Base-by-base conservation (phyloP, 2,329 filamentous ascomycete species). In the Epichloe hybrida region DNA sequence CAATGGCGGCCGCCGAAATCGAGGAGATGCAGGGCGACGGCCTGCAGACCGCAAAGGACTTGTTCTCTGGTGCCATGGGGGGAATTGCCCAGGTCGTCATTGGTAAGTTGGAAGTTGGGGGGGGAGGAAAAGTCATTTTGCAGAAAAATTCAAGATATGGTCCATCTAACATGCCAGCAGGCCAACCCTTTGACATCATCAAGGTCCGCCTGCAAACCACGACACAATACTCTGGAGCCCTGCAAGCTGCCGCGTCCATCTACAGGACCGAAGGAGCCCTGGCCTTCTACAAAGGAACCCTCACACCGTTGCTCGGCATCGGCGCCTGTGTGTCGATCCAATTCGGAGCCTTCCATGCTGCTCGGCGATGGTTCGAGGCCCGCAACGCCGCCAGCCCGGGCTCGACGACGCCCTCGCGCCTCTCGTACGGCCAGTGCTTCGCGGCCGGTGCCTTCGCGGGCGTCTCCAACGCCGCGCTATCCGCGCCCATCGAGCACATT, bases 251-350 rank as follows among this genome's bases (percentile, higher is more conserved):
- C 7, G 77, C 77, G 48, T 80, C 84, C 56, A 97, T 98, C 71
- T 88, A 88, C 70, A 82, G 80, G 61, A 84, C 88, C 62, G 93
- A 98, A 68, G 93, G 93, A 2, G 76, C 89, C 2, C 71, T 86
- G 12, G 93, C 93, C 52, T 98, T 98, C 74, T 98, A 98, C 80
- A 98, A 98, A 71, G 93, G 93, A 62, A 97, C 93, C 0, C 75
- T 98, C 51, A 97, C 93, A 5, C 93, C 93, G 0, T 76, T 98
- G 51, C 80, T 98, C 52, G 93, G 93, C 58, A 97, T 98, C 64
- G 93, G 93, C 59, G 93, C 93, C 59, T 98, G 93, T 67, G 90
- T 93, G 44, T 96, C 89, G n/a, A 85, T 98, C 93, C 93, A 98
- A 74, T 98, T 98, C 68, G 93, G 90, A 56, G 93, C 86, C 61